These are phyloP conservation scores for Pseudocercospora fijiensis DNA, from an alignment of 2,329 filamentous ascomycete genomes.

Conservation along the genomic window DNA sequence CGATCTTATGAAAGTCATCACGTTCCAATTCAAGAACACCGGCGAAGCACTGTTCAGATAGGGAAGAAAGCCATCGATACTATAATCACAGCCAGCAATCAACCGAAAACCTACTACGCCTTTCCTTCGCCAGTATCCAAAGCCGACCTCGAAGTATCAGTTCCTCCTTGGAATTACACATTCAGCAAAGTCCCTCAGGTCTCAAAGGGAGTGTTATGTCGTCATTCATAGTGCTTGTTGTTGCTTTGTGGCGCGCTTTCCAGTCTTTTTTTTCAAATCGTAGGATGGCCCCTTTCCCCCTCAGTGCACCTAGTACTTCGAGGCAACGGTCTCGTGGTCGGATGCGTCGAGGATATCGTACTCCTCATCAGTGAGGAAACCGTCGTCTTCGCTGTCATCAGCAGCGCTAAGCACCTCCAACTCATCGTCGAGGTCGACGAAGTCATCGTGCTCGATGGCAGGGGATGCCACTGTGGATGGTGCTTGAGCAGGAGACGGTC, in stretches of 20 bases:
- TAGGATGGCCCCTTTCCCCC: neutral
- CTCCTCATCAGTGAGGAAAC: conserved; percentile 94
- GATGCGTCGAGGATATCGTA: conserved; percentile 96
- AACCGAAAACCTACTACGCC: neutral
- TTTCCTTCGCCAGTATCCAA: conserved; percentile 5
- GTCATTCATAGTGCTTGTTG: conserved; percentile 3
- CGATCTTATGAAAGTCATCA: neutral
- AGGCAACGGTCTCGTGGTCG: conserved; percentile 67
- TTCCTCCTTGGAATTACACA: conserved; percentile 1
- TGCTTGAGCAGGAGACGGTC: conserved; percentile 19
- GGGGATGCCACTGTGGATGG: conserved; percentile 30
- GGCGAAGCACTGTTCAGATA: conserved; percentile 2
- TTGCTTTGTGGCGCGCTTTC: neutral
- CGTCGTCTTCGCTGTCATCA: conserved; percentile 65
- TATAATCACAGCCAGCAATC: conserved; percentile 6
- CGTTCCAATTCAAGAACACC: conserved; percentile 4
- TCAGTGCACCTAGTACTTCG: conserved; percentile 10
- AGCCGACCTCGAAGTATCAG: conserved; percentile 2
- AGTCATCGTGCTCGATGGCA: conserved; percentile 39
- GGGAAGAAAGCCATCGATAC: conserved; percentile 4
- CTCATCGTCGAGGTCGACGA: conserved; percentile 56
- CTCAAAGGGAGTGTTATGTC: conserved; percentile 4
- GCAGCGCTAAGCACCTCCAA: conserved; percentile 48
- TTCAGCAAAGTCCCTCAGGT: neutral
- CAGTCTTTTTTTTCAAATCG: conserved; percentile 6